phyloP scores from a whole-genome alignment of 306 rosid genomes.

The Mimosa bimucronata region DNA sequence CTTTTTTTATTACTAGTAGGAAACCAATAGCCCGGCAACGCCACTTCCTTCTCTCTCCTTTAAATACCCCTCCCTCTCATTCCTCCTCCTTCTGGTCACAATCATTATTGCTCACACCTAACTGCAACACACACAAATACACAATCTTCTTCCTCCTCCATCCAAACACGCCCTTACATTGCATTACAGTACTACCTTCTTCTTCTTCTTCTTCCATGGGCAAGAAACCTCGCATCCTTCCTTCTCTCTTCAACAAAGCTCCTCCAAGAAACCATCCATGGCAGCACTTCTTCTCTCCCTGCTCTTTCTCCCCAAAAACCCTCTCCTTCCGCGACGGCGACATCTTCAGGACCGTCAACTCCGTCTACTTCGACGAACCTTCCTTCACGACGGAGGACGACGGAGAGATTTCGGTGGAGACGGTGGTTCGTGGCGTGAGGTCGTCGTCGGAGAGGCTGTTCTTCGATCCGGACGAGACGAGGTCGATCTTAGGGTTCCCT shows the following conservation, averaged over 20 bases:
- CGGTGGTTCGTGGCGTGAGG: slow-evolving; percentile 57
- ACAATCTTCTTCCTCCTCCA: neutral
- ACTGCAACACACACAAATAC: slow-evolving; percentile 16
- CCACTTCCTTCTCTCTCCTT: slow-evolving; percentile 31
- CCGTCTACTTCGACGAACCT: slow-evolving; percentile 66
- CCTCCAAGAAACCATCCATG: slow-evolving; percentile 43
- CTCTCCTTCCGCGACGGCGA: slow-evolving; percentile 63
- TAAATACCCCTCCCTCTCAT: slow-evolving; percentile 37
- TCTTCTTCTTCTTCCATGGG: slow-evolving; percentile 46
- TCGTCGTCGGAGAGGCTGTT: slow-evolving; percentile 69
- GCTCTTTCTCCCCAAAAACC: slow-evolving; percentile 57
- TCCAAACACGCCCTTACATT: neutral
- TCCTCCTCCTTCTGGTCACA: slow-evolving; percentile 39
- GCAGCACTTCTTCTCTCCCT: slow-evolving; percentile 55
- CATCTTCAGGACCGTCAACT: slow-evolving; percentile 65
- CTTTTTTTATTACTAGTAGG: no score
- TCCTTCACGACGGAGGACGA: slow-evolving; percentile 67
- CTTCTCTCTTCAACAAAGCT: slow-evolving; percentile 54
- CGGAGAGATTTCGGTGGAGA: slow-evolving; percentile 61
- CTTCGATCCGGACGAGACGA: slow-evolving; percentile 67
- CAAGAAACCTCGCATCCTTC: slow-evolving; percentile 51
- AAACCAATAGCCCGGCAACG: no score
- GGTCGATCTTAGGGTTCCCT: slow-evolving; percentile 57
- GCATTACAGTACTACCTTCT: neutral
- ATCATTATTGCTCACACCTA: slow-evolving; percentile 45